Conservation (phyloP, 2,329 filamentous ascomycete species). For the Trichoderma sp. region DNA sequence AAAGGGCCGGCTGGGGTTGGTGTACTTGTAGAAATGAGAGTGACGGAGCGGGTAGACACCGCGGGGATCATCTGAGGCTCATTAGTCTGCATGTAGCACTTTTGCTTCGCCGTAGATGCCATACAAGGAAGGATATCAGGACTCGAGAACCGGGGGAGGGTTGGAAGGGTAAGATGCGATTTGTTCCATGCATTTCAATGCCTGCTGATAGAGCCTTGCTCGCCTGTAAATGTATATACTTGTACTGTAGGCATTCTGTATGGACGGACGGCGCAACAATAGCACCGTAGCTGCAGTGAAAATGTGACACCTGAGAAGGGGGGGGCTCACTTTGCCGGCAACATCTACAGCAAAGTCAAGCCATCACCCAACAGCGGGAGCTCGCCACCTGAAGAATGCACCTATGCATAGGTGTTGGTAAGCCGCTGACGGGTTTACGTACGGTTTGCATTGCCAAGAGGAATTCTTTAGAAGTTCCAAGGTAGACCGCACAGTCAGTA, state of each 20-base stretch:
- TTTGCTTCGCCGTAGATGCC: constrained; percentile 9
- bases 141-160: neutral
- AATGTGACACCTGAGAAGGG: constrained; percentile 2
- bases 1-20: neutral
- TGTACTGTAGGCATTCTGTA: neutral
- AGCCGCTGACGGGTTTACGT: constrained; percentile 1
- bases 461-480: neutral
- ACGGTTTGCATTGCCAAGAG: constrained; percentile 1
- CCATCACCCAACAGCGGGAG: constrained; percentile 3
- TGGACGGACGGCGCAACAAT: constrained; percentile 1
- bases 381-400: neutral
- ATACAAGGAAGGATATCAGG: neutral
- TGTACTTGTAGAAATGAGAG: neutral
- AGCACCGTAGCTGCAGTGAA: neutral
- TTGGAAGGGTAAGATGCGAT: neutral
- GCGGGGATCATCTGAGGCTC: constrained; percentile 19
- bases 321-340: neutral
- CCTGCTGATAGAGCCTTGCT: neutral
- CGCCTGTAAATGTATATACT: neutral
- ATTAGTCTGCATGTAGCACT: neutral
- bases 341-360: constrained; percentile 8
- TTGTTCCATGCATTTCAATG: neutral
- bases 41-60: neutral
- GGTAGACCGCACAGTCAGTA: too few relatives aligned
- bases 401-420: neutral